Base-by-base conservation (phyloP, 306 rosid species). In the Phaseolus lunatus region DNA sequence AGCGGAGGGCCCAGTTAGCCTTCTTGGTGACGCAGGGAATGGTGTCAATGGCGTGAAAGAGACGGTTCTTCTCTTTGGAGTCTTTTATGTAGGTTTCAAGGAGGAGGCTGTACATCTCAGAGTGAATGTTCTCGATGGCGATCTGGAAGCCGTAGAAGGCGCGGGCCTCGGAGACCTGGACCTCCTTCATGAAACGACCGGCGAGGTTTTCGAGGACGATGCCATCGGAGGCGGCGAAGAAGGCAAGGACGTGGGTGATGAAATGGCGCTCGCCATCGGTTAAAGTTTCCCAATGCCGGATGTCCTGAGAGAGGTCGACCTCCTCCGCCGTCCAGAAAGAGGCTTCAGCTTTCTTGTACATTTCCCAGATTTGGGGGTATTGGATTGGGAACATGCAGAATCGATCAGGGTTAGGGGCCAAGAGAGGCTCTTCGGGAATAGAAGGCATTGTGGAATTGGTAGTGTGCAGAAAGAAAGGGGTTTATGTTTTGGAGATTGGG, bases 381-480 rank as follows among this genome's bases (percentile, higher is more conserved):
- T 94, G 88, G 20, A 94, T 94, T 0, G 98, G 98, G 63, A 94
- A 94, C 98, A 94, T 94, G 19, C 97, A 91, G 87, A 94, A 94
- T 0, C 98, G 85, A 3, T 90, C 98, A 0, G 97, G 92, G 82
- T 88, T 94, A 2, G 92, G 73, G 0, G 93, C 88, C 1, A 94
- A 85, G 52, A 91, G 66, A 0, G 98, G 97, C 81, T 94, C 97
- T 66, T 94, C 96, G 0, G 92, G 90, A 26, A 86, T 47, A 0
- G 91, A 83, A 77, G 98, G 96, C 94, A 91, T 92, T 7, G 67
- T 80, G 10, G 10, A 5, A 43, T 43, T 12, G 48, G 16, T 3
- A 2, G 0, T 14, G 3, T 16, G 19, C 6, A 1, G 2, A 7
- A 1, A 58, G 65, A 56, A 3, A 54, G 3, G 15, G 9, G 7